Conservation (phyloP, 345 rosid species). For the Populus alba region DNA sequence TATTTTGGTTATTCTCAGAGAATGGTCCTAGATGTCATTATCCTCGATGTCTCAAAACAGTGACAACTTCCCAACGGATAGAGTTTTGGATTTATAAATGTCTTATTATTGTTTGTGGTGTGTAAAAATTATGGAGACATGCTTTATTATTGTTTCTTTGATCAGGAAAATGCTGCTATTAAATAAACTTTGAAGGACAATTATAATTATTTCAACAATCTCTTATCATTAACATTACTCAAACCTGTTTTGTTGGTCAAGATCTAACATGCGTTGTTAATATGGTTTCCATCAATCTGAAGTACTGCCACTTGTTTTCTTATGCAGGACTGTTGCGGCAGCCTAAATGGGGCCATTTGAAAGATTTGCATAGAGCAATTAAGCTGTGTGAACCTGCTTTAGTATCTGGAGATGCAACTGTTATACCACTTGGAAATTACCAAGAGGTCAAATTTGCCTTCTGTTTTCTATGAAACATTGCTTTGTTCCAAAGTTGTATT, state of each 20-base stretch:
- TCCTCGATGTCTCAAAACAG: slow-evolving; percentile 6
- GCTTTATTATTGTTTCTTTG: background rate
- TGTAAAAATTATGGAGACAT: background rate
- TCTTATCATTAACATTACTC: background rate
- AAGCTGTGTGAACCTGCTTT: slow-evolving; percentile 89
- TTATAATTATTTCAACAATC: background rate
- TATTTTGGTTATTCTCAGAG: background rate
- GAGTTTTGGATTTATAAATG: slow-evolving; percentile 1
- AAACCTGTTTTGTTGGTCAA: background rate
- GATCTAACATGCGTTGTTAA: background rate
- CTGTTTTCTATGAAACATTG: background rate
- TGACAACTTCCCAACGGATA: slow-evolving; percentile 9
- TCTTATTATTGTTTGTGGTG: slow-evolving; percentile 1
- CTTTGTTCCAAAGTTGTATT: background rate
- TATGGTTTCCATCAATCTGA: slow-evolving; percentile 7
- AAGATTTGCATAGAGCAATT: slow-evolving; percentile 93
- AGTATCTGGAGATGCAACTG: slow-evolving; percentile 61
- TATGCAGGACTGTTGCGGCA: slow-evolving; percentile 75
- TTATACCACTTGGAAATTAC: slow-evolving; percentile 70
- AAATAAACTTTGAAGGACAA: background rate
- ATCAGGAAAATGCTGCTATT: background rate
- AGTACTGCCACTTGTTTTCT: slow-evolving; percentile 6
- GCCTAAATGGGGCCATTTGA: slow-evolving; percentile 99
- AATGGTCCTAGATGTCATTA: background rate
- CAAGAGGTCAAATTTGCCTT: slow-evolving; percentile 60